Evolutionary conservation across 2,329 filamentous ascomycete genomes (phyloP).

Genomic region (Xylariaceae sp.): DNA sequence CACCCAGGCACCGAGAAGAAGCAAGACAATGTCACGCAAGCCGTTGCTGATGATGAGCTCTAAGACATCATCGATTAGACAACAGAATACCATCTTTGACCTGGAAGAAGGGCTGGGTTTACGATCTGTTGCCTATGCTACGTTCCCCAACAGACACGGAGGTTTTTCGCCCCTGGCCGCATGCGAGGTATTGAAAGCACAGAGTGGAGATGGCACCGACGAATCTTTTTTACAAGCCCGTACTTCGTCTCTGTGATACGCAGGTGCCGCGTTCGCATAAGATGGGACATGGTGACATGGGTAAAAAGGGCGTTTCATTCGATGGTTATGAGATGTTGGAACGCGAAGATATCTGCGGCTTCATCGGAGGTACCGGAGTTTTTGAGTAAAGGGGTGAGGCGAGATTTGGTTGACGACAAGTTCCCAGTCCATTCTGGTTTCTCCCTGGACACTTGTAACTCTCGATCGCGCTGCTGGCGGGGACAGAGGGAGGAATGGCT

Average conservation of each 20-base stretch:
- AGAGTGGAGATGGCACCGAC: background rate
- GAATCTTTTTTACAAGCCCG: slow-evolving; percentile 26
- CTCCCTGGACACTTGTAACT: background rate
- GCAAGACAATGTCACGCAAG: slow-evolving; percentile 6
- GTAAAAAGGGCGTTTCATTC: background rate
- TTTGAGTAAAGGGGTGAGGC: slow-evolving; percentile 12
- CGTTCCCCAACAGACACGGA: background rate
- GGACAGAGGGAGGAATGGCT: slow-evolving; percentile 12
- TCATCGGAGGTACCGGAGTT: slow-evolving; percentile 17
- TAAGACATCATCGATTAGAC: background rate
- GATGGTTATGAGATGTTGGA: slow-evolving; percentile 3
- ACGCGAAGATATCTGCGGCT: background rate
- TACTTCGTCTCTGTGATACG: slow-evolving; percentile 8
- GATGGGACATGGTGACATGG: slow-evolving; percentile 9
- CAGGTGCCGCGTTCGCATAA: slow-evolving; percentile 17
- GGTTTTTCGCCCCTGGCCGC: background rate
- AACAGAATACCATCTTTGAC: slow-evolving; percentile 5
- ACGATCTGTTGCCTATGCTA: background rate
- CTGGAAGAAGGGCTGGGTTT: slow-evolving; percentile 9
- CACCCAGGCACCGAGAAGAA: slow-evolving; percentile 4
- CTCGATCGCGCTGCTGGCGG: background rate
- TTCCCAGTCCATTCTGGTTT: background rate
- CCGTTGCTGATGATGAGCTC: background rate
- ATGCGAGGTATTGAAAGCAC: background rate
- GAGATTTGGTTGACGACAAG: background rate